Conservation (phyloP, 1,139 yeast species). For the Hansenula lynferdii region DNA sequence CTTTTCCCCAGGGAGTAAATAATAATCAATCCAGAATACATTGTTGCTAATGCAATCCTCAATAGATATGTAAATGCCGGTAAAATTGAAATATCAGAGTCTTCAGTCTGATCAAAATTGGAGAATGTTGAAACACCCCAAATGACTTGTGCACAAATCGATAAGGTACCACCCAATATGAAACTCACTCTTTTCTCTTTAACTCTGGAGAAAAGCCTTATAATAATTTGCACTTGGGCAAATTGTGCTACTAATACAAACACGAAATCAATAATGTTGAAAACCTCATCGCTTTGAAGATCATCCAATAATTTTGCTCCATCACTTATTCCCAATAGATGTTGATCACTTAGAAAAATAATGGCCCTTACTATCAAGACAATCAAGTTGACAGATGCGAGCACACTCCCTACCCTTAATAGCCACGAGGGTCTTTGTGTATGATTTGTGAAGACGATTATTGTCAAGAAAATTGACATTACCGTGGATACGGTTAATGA, state of each 20-base stretch:
- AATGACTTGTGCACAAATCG: slow-evolving; percentile 55
- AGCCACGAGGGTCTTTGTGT: slow-evolving; percentile 50
- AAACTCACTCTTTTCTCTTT: slow-evolving; percentile 66
- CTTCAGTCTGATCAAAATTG: slow-evolving; percentile 22
- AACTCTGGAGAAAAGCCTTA: slow-evolving; percentile 66
- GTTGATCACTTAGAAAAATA: slow-evolving; percentile 41
- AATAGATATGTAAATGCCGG: slow-evolving; percentile 80
- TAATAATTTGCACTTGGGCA: slow-evolving; percentile 72
- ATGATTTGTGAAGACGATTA: slow-evolving; percentile 58
- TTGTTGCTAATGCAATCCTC: slow-evolving; percentile 67
- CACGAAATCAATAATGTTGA: slow-evolving; percentile 59
- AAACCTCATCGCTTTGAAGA: slow-evolving; percentile 43
- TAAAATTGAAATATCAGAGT: slow-evolving; percentile 51
- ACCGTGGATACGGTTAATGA: slow-evolving; percentile 63
- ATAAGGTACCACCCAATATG: slow-evolving; percentile 53
- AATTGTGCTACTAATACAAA: slow-evolving; percentile 58
- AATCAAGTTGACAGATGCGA: slow-evolving; percentile 51
- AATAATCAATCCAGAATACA: slow-evolving; percentile 64
- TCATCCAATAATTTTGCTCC: slow-evolving; percentile 44
- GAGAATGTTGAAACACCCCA: slow-evolving; percentile 67
- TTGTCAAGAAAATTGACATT: slow-evolving; percentile 57
- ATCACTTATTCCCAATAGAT: slow-evolving; percentile 50
- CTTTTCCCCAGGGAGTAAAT: slow-evolving; percentile 56
- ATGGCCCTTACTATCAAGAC: slow-evolving; percentile 47
- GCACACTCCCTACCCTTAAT: slow-evolving; percentile 38